Evolutionary conservation across 2,329 filamentous ascomycete genomes (phyloP), one percentile per base, ranked within the genome.

Genomic region (Pseudonectria buxi): DNA sequence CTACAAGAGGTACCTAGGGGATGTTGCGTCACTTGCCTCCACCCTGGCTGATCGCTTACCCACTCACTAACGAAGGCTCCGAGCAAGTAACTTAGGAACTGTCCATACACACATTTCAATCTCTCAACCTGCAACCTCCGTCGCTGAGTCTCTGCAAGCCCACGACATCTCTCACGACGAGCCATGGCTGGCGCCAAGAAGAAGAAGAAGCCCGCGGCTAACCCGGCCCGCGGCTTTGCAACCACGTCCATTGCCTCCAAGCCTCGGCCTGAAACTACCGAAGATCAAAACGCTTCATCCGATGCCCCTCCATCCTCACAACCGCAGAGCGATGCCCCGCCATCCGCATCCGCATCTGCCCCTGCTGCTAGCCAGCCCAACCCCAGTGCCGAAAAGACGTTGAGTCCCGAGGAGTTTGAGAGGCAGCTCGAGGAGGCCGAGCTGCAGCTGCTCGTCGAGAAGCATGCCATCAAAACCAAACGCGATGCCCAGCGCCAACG

Each of bases 171-270:
- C 25, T 39, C 24, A 22, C 35, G 28, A 12, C 25, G 24, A 46
- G 53, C 44, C 47, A 90, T 90, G 85, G 82, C 83, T 38, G 71
- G 69, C 28, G 63, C 67, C 40, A 80, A 86, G 63, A 95, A 94
- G 67, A 95, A 95, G 68, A 94, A 87, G 71, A 96, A 95, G 74
- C 74, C 84, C 36, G 76, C 78, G 16, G 77, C 82, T 24, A 96
- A 95, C 62, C 86, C 89, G 40, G 87, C 88, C 26, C 76, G 92
- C 60, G 92, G 89, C 13, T 94, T 95, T 65, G 87, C 90, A 46
- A 98, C 92, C 5, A 94, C 86, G 10, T 96, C 90, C 2, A 75
- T 94, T 40, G 86, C 88, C 28, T 94, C 87, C 15, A 94, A 89
- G 51, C 72, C 79, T 7, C 74, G 86, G 57, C 69, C 75, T 30